Base-by-base conservation (phyloP, 2,329 filamentous ascomycete species). In the Capronia americana region DNA sequence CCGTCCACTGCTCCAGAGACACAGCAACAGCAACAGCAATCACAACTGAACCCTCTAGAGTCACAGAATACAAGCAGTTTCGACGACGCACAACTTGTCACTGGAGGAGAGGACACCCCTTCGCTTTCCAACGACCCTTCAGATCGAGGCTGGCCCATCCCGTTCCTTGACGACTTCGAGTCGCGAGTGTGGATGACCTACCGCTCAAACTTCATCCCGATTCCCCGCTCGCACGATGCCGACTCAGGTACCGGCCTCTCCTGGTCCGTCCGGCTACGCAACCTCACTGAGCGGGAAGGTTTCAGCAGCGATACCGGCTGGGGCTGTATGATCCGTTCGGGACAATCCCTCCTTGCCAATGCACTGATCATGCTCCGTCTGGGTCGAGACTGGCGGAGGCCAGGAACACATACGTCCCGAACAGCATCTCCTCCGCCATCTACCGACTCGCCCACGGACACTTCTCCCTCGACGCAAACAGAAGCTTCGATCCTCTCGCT, bases 251-350 rank as follows among this genome's bases (percentile, higher is more conserved):
- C 89, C 3, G 83, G 88, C 7, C 87, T 98, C 81, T 96, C 92
- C 3, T 87, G 98, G 65, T 84, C 92, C 1, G 94, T 96, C 79
- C 89, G 93, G 58, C 83, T 98, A 72, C 91, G 93, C 74, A 93
- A 92, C 74, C 81, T 98, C 5, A 85, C 87, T 11, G 92, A 97
- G 57, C 87, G 92, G 64, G 84, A 85, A 28, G 93, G 92, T 4
- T 99, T 98, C 79, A 91, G 92, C 11, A 94, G 92, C 1, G 95
- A 99, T 77, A 93, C 92, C 10, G 95, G 95, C 59, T 99, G 96
- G 93, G 95, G 95, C 0, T 99, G 95, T 76, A 99, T 99, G 95
- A 98, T 99, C 73, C 85, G 95, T 66, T 97, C 94, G 5, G 95
- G 95, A 3, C 95, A 99, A 81, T 94, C 92, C 74, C 84, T 99